Conservation (phyloP, 1,284 basidiomycete species). For the Cryptococcus deneoformans region DNA sequence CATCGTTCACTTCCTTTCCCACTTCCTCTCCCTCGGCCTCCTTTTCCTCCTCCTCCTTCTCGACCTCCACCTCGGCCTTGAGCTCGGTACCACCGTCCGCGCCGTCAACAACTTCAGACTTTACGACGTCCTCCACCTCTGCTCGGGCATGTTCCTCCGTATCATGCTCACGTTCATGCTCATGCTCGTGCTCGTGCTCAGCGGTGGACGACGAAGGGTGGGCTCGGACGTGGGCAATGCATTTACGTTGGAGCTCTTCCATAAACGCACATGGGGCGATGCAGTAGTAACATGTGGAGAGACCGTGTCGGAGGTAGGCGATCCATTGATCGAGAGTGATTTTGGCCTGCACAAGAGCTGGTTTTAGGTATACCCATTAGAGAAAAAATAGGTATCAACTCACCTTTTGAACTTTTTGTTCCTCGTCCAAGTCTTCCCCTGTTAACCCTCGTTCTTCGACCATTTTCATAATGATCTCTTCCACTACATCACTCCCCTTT, state of each 20-base stretch:
- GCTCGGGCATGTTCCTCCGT: background rate
- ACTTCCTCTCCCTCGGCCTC: constrained; percentile 40
- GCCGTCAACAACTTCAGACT: background rate
- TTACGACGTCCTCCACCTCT: constrained; percentile 4
- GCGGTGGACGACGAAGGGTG: constrained; percentile 35
- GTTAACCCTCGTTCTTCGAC: constrained; percentile 27
- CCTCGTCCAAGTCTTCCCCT: constrained; percentile 31
- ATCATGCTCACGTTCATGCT: background rate
- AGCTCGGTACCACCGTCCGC: background rate
- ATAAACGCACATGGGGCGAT: constrained; percentile 82
- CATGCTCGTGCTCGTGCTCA: constrained; percentile 13
- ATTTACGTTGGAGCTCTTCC: constrained; percentile 91
- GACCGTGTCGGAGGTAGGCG: constrained; percentile 39
- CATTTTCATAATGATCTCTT: constrained; percentile 32
- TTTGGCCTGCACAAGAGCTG: constrained; percentile 24
- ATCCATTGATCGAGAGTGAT: constrained; percentile 40
- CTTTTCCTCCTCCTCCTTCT: constrained; percentile 50
- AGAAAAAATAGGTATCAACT: constrained; percentile 1
- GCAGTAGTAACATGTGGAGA: constrained; percentile 77
- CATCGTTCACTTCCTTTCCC: constrained; percentile 11
- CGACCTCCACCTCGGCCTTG: constrained; percentile 34
- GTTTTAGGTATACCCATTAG: background rate
- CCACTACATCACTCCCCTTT: constrained; percentile 41
- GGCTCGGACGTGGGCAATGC: constrained; percentile 77
- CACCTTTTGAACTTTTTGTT: constrained; percentile 28